Evolutionary conservation across 208 protist species (phyloP), one percentile per base, ranked within the genome.

Genomic region (Plasmodiophora brassicae): DNA sequence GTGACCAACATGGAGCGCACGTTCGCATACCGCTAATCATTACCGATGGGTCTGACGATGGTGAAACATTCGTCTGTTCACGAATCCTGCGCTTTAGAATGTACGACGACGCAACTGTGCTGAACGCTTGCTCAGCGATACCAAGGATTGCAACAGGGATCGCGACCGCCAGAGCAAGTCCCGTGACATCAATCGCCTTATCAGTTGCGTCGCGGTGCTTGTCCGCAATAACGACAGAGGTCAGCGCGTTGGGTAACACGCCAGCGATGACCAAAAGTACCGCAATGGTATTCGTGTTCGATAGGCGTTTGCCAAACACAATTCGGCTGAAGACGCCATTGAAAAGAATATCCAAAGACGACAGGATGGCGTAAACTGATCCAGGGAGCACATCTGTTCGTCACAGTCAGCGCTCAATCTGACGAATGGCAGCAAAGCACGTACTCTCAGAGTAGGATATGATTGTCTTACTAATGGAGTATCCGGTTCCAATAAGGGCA

Each of bases 261-360:
- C 14, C 65, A 78, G 32, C 32, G 65, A 32, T 5, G 5, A 78
- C n/a, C 5, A 78, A 78, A 44, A 78, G 14, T 36, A 78, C 20
- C 10, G 65, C 65, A 78, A 78, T 5, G 32, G 20, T 78, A 78
- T 78, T 78, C 10, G 14, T 32, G 5, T 38, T 32, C 20, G 65
- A 38, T n/a, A 78, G 5, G 32, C n/a, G 32, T 38, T 78, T 78
- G 10, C n/a, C 5, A n/a, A 78, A 32, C 20, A 78, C 41, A 78
- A 78, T 78, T 5, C 65, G 32, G 65, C 65, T 78, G 41, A 78
- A 78, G 41, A 32, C 20, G 5, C 14, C 65, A 32, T 78, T 78
- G 65, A 78, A 78, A 78, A 78, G 65, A 78, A 78, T 78, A 32
- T 78, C 65, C n/a, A 78, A 32, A 38, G 65, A 78, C 10, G 65